Evolutionary conservation across 352 stramenopile genomes (phyloP).

Genomic region (Pythium oligandrum): DNA sequence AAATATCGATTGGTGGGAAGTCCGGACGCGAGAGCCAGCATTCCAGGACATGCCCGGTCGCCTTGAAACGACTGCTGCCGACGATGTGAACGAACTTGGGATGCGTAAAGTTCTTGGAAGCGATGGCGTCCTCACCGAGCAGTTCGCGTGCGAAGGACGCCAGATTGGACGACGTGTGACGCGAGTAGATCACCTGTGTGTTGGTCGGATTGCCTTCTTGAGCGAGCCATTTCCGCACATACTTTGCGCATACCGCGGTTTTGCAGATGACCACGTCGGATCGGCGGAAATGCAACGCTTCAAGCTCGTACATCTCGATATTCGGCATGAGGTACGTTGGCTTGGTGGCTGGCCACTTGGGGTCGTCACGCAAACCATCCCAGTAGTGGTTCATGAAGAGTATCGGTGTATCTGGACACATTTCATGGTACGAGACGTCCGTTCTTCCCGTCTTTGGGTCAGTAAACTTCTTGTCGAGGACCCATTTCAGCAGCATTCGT

Average conservation of each 20-base stretch:
- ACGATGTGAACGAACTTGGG: conserved; percentile 46
- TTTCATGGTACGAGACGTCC: conserved; percentile 47
- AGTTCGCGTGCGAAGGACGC: conserved; percentile 28
- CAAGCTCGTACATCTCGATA: conserved; percentile 50
- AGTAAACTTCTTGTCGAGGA: conserved; percentile 33
- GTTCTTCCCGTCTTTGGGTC: conserved; percentile 27
- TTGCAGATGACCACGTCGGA: conserved; percentile 61
- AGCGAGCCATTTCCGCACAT: conserved; percentile 39
- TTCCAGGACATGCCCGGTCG: conserved; percentile 37
- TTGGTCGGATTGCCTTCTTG: conserved; percentile 49
- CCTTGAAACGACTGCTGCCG: conserved; percentile 51
- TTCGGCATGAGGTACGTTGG: conserved; percentile 27
- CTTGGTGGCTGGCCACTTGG: conserved; percentile 20
- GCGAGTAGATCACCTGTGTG: conserved; percentile 46
- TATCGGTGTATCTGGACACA: conserved; percentile 25
- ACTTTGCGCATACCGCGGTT: conserved; percentile 32
- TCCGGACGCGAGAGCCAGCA: conserved; percentile 50
- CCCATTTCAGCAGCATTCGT: conserved; percentile 39
- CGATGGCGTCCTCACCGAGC: conserved; percentile 8
- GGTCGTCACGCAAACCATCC: conserved; percentile 9
- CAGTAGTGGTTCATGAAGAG: conserved; percentile 39
- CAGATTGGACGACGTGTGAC: conserved; percentile 52
- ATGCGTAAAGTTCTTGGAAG: conserved; percentile 30
- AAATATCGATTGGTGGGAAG: conserved; percentile 48
- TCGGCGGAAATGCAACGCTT: conserved; percentile 34